A percentile compares a stretch with the other conserved stretches of the same genome.
Evolutionary conservation across 73 alveolate species (phyloP).

Genomic region (Effrenium voratum): DNA sequence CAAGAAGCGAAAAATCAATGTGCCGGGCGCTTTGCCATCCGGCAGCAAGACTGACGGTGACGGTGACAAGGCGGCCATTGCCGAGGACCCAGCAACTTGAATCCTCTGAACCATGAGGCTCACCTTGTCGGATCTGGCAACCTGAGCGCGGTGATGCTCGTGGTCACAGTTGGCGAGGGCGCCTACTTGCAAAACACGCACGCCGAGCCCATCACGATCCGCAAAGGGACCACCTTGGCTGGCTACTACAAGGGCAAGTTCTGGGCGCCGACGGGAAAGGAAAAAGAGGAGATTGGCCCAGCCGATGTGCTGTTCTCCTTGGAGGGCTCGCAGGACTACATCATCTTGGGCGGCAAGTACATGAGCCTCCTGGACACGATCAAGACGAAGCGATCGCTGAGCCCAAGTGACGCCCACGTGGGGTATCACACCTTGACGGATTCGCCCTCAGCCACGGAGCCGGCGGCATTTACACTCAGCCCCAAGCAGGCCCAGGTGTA

Average conservation of each 20-base stretch:
- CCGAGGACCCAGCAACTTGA: background rate
- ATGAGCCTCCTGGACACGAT: background rate
- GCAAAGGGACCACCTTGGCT: background rate
- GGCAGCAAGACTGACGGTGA: background rate
- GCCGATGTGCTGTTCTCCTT: background rate
- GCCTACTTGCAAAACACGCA: background rate
- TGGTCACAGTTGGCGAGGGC: background rate
- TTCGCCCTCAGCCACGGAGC: background rate
- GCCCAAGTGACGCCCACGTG: background rate
- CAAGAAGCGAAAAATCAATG: background rate
- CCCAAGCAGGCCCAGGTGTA: background rate
- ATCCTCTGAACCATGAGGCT: background rate
- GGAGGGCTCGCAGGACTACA: background rate
- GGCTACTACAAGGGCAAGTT: slow-evolving; percentile 46
- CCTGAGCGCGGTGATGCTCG: background rate
- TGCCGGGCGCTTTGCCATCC: background rate
- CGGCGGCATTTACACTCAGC: background rate
- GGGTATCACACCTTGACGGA: background rate
- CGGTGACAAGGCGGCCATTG: background rate
- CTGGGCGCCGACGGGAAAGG: background rate
- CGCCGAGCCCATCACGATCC: background rate
- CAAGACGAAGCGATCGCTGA: background rate
- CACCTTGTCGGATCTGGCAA: background rate
- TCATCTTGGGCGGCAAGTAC: background rate
- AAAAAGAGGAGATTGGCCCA: background rate